Evolutionary conservation across 83 land plant species (phyloP).

Genomic region (Picea abies): DNA sequence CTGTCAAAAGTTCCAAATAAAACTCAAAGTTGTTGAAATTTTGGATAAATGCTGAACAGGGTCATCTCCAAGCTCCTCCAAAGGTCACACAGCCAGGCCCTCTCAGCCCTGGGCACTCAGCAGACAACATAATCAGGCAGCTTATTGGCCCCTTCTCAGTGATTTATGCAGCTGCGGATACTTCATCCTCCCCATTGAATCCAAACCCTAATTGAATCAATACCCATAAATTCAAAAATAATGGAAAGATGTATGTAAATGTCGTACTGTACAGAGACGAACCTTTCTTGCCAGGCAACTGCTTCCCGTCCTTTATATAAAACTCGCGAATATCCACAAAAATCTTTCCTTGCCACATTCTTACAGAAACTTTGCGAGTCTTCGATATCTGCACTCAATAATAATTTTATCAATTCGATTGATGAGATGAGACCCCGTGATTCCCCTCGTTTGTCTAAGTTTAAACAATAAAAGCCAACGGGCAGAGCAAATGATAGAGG

Average conservation of each 20-base stretch:
- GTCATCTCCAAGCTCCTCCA: too few species aligned
- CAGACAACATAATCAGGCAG: too few species aligned
- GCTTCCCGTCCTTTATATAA: slow-evolving; percentile 74
- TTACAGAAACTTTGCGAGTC: slow-evolving; percentile 72
- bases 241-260: not conserved
- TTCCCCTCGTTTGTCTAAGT: not conserved
- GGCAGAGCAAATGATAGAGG: not conserved
- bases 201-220: too few species aligned
- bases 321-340: slow-evolving; percentile 81
- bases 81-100: too few species aligned
- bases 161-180: too few species aligned
- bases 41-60: too few species aligned
- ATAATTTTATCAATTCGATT: not conserved
- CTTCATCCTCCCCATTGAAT: too few species aligned
- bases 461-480: not conserved
- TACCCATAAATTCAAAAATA: not conserved
- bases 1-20: too few species aligned
- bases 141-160: too few species aligned
- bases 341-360: slow-evolving; percentile 71
- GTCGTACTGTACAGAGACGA: not conserved
- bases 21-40: too few species aligned
- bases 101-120: too few species aligned
- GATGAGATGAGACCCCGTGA: not conserved
- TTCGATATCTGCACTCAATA: slow-evolving; percentile 55
- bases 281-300: slow-evolving; percentile 92